Base-by-base conservation (phyloP, 73 alveolate genomes). In the Uronychia setigera region DNA sequence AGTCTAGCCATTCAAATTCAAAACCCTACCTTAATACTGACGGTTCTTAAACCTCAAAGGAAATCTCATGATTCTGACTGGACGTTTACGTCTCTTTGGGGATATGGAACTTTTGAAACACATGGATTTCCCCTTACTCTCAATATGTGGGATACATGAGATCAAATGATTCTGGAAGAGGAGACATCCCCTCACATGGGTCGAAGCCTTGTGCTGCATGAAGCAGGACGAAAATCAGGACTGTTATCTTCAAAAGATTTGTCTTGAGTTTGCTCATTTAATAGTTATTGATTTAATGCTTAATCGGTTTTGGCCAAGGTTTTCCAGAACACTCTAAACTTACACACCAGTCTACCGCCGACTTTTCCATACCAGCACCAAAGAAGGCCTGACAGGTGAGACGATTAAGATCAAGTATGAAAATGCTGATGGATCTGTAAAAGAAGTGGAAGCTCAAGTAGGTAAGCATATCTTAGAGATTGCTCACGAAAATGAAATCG, bases 391-490 rank as follows among this genome's bases (percentile, higher is more conserved):
- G 32, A 26, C 32, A 67, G 34, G 32, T 27, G 82, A 25, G 57
- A 76, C 59, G 28, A 29, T 76, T 1, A 76, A 76, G 30, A 80
- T 86, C 60, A 9, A 57, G 28, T 87, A 74, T 60, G 34, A 60
- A 0, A 82, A 46, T 13, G 97, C 93, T 89, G 93, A 91, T 29
- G 81, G 81, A 27, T 11, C 67, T 46, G 60, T 35, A 29, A 90
- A 76, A 25, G 93, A 78, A 76, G 97, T 93, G 0, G 75, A 75
- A 13, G 97, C 97, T 26, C 57, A 87, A 59, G 93, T 78, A 29
- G 98, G 97, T 32, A 93, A 94, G 76, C 84, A 92, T 76, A 31
- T 95, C 26, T 84, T 95, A 35, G 97, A 92, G 32, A 88, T 94
- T 1, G 97, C 97, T 27, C 96, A 95, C 80, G 78, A 86, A 34